Evolutionary conservation across 305 asterid species (phyloP).

Genomic region (Salvia sclarea): DNA sequence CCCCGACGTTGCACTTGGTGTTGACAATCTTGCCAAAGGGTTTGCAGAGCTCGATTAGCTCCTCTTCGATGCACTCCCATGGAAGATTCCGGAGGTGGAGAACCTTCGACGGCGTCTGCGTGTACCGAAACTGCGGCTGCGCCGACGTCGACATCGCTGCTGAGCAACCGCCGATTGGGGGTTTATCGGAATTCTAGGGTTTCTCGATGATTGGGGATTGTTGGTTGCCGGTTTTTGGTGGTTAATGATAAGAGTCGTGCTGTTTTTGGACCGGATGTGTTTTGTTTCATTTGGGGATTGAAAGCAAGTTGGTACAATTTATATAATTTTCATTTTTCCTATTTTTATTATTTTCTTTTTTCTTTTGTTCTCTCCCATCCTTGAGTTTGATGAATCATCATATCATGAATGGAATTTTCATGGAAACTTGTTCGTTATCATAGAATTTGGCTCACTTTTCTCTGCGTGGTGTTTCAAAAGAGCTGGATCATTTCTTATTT

Average conservation of each 20-base stretch:
- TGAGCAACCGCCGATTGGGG: slow-evolving; percentile 33
- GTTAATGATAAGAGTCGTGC: background rate
- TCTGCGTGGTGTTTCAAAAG: too few relatives aligned
- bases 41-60: slow-evolving; percentile 67
- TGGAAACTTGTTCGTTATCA: too few relatives aligned
- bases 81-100: slow-evolving; percentile 86
- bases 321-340: background rate
- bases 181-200: slow-evolving; percentile 33
- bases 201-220: slow-evolving; percentile 27
- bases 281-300: background rate
- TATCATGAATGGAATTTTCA: too few relatives aligned
- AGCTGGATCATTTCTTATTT: too few relatives aligned
- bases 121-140: slow-evolving; percentile 76
- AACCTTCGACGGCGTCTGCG: slow-evolving; percentile 90
- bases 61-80: slow-evolving; percentile 79
- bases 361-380: too few relatives aligned
- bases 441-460: too few relatives aligned
- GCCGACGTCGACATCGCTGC: slow-evolving; percentile 65
- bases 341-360: background rate
- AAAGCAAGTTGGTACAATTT: background rate
- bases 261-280: background rate
- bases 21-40: slow-evolving; percentile 81
- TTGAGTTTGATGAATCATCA: too few relatives aligned
- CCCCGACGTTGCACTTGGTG: slow-evolving; percentile 83
- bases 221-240: slow-evolving; percentile 13